A percentile compares a stretch with the other conserved stretches of the same genome.
Evolutionary conservation across 768 basidiomycete species (phyloP).

Genomic region (Mycena kentingensis): DNA sequence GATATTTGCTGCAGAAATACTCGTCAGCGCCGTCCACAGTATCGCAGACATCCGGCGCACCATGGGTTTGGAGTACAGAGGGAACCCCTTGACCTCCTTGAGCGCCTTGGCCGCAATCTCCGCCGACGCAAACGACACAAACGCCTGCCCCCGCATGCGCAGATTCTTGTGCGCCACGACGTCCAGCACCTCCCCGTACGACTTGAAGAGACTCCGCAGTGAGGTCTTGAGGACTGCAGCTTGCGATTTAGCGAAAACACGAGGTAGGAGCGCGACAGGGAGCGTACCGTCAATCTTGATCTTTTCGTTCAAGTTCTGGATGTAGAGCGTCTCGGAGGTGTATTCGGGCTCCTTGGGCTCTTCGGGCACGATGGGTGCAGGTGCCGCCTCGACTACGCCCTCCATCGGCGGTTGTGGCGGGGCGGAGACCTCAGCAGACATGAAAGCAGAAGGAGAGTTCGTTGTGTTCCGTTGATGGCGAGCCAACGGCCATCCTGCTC

Average conservation of each 20-base stretch:
- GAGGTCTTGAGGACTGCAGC: slow-evolving; percentile 82
- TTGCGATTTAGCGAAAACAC: neutral
- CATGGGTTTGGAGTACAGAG: slow-evolving; percentile 96
- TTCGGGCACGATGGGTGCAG: slow-evolving; percentile 19
- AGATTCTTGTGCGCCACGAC: slow-evolving; percentile 95
- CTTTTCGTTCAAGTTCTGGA: slow-evolving; percentile 96
- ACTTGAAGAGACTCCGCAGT: slow-evolving; percentile 85
- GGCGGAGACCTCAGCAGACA: slow-evolving; percentile 36
- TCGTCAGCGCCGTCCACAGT: slow-evolving; percentile 1
- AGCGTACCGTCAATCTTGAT: slow-evolving; percentile 73
- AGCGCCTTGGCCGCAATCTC: slow-evolving; percentile 86
- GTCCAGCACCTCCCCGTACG: slow-evolving; percentile 90
- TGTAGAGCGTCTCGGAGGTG: slow-evolving; percentile 86
- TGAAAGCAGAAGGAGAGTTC: slow-evolving; percentile 9
- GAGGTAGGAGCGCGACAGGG: slow-evolving; percentile 8
- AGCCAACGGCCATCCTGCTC: neutral
- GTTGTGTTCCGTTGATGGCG: neutral
- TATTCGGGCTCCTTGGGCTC: slow-evolving; percentile 41
- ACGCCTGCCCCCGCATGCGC: slow-evolving; percentile 98
- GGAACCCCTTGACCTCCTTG: slow-evolving; percentile 93
- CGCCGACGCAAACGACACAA: slow-evolving; percentile 84
- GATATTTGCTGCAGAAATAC: slow-evolving; percentile 86
- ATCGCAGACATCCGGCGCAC: slow-evolving; percentile 43
- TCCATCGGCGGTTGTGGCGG: slow-evolving; percentile 35
- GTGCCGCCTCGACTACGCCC: slow-evolving; percentile 29